Conservation (phyloP, 371 early-diverging fungal genomes). For the Mucor velutinosus region DNA sequence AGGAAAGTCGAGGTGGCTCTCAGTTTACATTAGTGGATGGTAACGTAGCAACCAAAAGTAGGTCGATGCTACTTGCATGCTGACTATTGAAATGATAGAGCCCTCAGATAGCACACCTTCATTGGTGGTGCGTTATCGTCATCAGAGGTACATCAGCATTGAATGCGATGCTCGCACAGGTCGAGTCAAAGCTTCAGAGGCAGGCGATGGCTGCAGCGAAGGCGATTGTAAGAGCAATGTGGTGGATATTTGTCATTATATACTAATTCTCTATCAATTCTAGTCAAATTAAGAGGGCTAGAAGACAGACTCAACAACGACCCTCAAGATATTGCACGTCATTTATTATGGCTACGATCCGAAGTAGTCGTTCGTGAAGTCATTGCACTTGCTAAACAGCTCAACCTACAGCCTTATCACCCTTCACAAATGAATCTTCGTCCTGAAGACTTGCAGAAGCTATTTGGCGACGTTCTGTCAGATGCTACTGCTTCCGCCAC, state of each 20-base stretch:
- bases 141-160: slow-evolving; percentile 58
- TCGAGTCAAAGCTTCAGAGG: slow-evolving; percentile 54
- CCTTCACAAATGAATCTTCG: slow-evolving; percentile 48
- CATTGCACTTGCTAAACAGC: slow-evolving; percentile 49
- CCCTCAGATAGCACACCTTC: slow-evolving; percentile 16
- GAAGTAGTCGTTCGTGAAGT: slow-evolving; percentile 54
- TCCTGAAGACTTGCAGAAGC: slow-evolving; percentile 40
- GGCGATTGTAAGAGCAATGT: slow-evolving; percentile 48
- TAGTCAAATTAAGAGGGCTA: slow-evolving; percentile 42
- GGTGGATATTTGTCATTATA: neutral
- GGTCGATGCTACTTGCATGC: neutral
- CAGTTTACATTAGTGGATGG: neutral
- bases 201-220: slow-evolving; percentile 52
- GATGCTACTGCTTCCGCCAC: neutral
- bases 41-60: neutral
- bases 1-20: slow-evolving; percentile 9
- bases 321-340: slow-evolving; percentile 40
- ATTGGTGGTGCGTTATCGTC: slow-evolving; percentile 52
- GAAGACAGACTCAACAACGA: slow-evolving; percentile 48
- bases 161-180: slow-evolving; percentile 59
- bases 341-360: slow-evolving; percentile 50
- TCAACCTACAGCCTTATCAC: slow-evolving; percentile 46
- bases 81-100: neutral
- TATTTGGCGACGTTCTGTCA: slow-evolving; percentile 37
- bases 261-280: neutral